Base-by-base conservation (phyloP, 306 rosid species). In the Crataegus laevigata region DNA sequence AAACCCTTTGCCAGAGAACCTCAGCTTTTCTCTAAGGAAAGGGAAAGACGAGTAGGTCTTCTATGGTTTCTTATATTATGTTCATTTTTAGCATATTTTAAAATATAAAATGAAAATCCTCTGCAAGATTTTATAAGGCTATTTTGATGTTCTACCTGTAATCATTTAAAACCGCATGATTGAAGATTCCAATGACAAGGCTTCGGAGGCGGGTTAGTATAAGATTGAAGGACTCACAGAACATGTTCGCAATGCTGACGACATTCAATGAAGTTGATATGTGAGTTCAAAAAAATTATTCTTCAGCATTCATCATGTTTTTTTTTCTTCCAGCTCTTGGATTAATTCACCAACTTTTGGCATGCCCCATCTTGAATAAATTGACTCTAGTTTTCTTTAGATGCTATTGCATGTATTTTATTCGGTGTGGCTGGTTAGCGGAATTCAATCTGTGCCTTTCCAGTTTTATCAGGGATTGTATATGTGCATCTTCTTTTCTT, bases 201-300 rank as follows among this genome's bases (percentile, higher is more conserved):
- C 88, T 91, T 71, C 83, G 94, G 58, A 89, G 86, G 68, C 85
- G 96, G 18, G 92, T 89, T 72, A 91, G 93, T 59, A 84, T 82
- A 40, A 78, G 93, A 32, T 84, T 91, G 93, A 91, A 91, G 68
- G 97, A 91, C 82, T 88, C 97, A 66, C 97, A 91, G 68, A 91
- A 91, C 86, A 91, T 96, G 54, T 91, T 83, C 69, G 97, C 97
- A 43, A 69, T 91, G 97, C 84, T 91, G 81, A 85, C 97, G 11
- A 91, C 97, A 69, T 88, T 91, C 85, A 89, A 91, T 84, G 97
- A 91, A 88, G 91, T 91, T 75, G 94, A 91, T 82, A 91, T 89
- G 93, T 89, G 79, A 81, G 92, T 88, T 78, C 38, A 13, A 14
- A 66, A 59, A 25, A 58, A 60, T 68, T 29, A 32, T 68, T 61